phyloP scores from a whole-genome alignment of 1,284 basidiomycete species.

The Cryptococcus amylolentus region DNA sequence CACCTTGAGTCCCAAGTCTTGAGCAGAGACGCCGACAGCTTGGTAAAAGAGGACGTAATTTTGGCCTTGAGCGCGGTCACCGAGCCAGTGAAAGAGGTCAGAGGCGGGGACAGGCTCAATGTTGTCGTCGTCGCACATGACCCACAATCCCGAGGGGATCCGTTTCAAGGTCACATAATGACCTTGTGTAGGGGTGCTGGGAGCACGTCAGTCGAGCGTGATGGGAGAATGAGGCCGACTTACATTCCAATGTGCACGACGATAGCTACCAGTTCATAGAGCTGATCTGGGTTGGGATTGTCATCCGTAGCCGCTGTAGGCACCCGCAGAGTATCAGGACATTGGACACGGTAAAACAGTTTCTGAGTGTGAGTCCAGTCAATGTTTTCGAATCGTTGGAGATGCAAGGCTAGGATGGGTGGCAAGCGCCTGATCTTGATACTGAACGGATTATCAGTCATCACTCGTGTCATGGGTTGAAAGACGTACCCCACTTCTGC shows the following conservation, averaged over 20 bases:
- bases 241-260: conserved; percentile 97
- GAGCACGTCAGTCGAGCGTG: background rate
- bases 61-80: conserved; percentile 79
- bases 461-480: background rate
- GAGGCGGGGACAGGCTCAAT: conserved; percentile 81
- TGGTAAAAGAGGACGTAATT: conserved; percentile 99
- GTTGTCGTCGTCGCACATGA: conserved; percentile 92
- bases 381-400: conserved; percentile 83
- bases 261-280: conserved; percentile 92
- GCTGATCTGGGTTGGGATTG: conserved; percentile 72
- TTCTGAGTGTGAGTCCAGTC: conserved; percentile 60
- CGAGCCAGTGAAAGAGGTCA: conserved; percentile 91
- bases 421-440: conserved; percentile 98
- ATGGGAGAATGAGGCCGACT: conserved; percentile 33
- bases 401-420: conserved; percentile 87
- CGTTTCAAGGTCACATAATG: conserved; percentile 96
- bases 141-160: conserved; percentile 71
- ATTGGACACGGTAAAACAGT: conserved; percentile 91
- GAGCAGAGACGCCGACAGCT: conserved; percentile 74
- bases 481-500: conserved; percentile 83
- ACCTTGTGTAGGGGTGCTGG: conserved; percentile 89
- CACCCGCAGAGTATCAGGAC: conserved; percentile 86
- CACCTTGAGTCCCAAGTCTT: conserved; percentile 58
- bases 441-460: conserved; percentile 50
- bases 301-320: conserved; percentile 93